Base-by-base conservation (phyloP, 106 monocot genomes). In the Posidonia australis region DNA sequence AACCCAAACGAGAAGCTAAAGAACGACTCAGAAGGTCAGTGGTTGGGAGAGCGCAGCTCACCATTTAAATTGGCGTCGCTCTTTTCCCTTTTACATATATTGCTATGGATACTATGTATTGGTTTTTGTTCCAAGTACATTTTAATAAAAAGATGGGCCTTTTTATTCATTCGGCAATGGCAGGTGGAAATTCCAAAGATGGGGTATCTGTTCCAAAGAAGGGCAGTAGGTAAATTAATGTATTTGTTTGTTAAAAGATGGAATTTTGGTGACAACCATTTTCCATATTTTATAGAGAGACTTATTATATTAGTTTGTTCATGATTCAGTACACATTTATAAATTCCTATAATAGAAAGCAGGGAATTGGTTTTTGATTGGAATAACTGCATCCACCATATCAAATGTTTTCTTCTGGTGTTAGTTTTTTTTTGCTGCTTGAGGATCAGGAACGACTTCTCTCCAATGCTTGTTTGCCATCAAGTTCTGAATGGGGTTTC, bases 151-250 rank as follows among this genome's bases (percentile, higher is more conserved):
- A 74, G 59, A 70, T 69, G 67, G 81, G 67, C 80, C 78, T 85
- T 86, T 82, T 84, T 75, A 84, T 87, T 81, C 92, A 80, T 92
- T 84, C 92, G 74, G 67, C 75, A 71, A 96, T 96, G 78, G 80
- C 96, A 96, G 96, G 96, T 96, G 89, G 89, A 83, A 86, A 90
- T 80, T 84, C 96, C 86, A 96, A 96, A 96, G 96, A 96, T 81
- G 96, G 90, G 76, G 71, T 76, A 79, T 90, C 96, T 96, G 82
- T 96, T 90, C 82, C 96, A 86, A 90, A 96, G 96, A 96, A 96
- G 90, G 96, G 96, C 78, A 96, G 84, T 96, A 96, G 96, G 96
- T 96, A 96, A 96, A 63, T 74, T 54, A 67, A 83, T 72, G 68
- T 77, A 81, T 67, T 86, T 79, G 77, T 78, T 86, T 83, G 56